Conservation (phyloP, 345 rosid genomes). For the Isatis tinctoria region DNA sequence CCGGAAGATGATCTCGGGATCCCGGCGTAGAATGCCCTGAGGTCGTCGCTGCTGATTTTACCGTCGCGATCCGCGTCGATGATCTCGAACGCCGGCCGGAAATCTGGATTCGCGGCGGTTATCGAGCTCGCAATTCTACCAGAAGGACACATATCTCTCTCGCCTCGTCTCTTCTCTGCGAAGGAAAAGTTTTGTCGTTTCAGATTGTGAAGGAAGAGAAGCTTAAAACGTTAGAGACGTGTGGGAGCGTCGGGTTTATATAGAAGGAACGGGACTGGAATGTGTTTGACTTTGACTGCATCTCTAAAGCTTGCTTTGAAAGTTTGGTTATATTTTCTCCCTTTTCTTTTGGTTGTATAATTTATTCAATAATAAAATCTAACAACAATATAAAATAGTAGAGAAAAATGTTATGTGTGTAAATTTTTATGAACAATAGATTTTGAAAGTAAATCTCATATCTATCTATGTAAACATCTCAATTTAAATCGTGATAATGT, state of each 20-base stretch:
- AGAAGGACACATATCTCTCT: slow-evolving; percentile 44
- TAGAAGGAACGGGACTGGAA: background rate
- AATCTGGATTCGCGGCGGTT: slow-evolving; percentile 25
- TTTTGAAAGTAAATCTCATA: background rate
- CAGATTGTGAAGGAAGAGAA: background rate
- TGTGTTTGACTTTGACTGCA: slow-evolving; percentile 18
- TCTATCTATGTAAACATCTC: background rate
- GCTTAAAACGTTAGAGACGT: background rate
- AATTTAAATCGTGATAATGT: background rate
- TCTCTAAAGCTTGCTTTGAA: background rate
- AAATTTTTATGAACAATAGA: background rate
- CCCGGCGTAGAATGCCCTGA: slow-evolving; percentile 55
- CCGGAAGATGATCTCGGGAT: slow-evolving; percentile 7
- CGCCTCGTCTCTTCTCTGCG: background rate
- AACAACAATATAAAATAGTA: background rate
- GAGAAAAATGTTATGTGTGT: background rate
- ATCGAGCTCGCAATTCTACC: slow-evolving; percentile 25
- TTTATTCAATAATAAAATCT: background rate
- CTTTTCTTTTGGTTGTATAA: background rate
- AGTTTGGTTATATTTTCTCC: background rate
- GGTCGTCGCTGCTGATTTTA: slow-evolving; percentile 75
- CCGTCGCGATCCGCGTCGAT: slow-evolving; percentile 91
- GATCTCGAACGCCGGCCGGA: slow-evolving; percentile 66
- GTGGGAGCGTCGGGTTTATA: slow-evolving; percentile 20
- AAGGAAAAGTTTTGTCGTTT: background rate